Conservation (phyloP, 495 filamentous ascomycete species). For the Acidiella bohemica region DNA sequence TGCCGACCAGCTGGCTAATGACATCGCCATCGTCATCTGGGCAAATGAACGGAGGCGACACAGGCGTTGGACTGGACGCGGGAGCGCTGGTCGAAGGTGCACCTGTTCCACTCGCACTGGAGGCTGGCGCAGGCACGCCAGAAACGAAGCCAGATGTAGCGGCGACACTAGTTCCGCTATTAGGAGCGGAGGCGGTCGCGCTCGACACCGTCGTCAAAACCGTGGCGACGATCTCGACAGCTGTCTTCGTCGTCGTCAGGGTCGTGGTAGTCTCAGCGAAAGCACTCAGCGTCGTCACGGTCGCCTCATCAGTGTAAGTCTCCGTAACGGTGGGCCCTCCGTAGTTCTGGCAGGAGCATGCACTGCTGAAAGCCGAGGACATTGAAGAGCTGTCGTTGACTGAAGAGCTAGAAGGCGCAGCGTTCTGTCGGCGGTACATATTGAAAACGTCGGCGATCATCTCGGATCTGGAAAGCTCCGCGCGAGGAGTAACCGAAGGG, state of each 20-base stretch:
- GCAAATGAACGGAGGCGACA: constrained; percentile 18
- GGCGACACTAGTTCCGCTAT: too few species aligned
- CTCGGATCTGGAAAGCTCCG: neutral
- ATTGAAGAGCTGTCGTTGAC: constrained; percentile 1
- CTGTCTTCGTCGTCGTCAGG: neutral
- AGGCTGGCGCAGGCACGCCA: neutral
- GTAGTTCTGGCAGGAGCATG: constrained; percentile 13
- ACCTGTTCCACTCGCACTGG: neutral
- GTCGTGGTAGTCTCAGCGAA: constrained; percentile 3
- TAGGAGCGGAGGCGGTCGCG: too few species aligned
- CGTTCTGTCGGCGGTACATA: constrained; percentile 5
- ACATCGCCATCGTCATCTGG: constrained; percentile 15
- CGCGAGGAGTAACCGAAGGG: neutral
- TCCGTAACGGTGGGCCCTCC: constrained; percentile 10
- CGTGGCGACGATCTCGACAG: neutral
- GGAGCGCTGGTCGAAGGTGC: neutral
- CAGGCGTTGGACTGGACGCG: constrained; percentile 2
- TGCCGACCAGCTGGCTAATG: constrained; percentile 15
- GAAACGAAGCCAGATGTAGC: too few species aligned
- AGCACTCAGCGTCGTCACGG: constrained; percentile 4
- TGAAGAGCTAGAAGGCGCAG: neutral
- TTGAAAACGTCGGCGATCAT: constrained; percentile 1
- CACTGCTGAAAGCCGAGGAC: constrained; percentile 10
- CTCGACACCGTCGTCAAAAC: too few species aligned
- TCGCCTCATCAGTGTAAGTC: constrained; percentile 15